Evolutionary conservation across 306 rosid genomes (phyloP), one percentile per base, ranked within the genome.

Genomic region (Mucuna pruriens): DNA sequence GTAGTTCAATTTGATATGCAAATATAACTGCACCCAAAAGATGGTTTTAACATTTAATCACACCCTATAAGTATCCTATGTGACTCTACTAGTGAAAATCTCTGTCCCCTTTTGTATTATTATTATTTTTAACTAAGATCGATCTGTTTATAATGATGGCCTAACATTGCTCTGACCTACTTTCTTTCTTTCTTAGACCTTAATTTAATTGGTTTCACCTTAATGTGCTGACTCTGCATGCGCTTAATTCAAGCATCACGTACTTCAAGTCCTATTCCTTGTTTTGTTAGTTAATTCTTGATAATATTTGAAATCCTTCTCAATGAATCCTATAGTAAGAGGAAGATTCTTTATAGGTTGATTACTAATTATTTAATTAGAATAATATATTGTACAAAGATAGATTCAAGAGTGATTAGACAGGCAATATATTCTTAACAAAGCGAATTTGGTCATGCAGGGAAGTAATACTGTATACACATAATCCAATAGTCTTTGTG

Each of bases 321-420:
- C 13, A 40, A 29, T 2, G 77, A 65, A 46, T 72, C 74, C 36
- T 16, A 12, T 5, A 13, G 13, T 6, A 46, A 82, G 82, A 48
- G 77, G 46, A 65, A 80, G 66, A 71, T 77, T 66, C 77, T 48
- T 71, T 26, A 8, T 7, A 69, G 42, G 74, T 57, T 16, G 17
- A 85, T 54, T n/a, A 5, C 22, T 64, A 82, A 55, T 62, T 71
- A 73, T 70, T 68, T 74, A 71, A 76, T 82, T 84, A 82, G 39
- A 77, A 82, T 82, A 36, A 40, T 45, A 52, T 48, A 48, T 25
- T 3, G 84, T 13, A 49, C 29, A 74, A 82, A 87, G 80, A 67
- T 75, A 75, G 88, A 87, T 87, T 72, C 70, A 86, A 22, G 78
- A 46, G 71, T 73, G 87, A 84, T 88, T 87, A 88, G 85, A 82